Evolutionary conservation across 352 stramenopile species (phyloP), one percentile per base, ranked within the genome.

Genomic region (Elongisporangium senticosum): DNA sequence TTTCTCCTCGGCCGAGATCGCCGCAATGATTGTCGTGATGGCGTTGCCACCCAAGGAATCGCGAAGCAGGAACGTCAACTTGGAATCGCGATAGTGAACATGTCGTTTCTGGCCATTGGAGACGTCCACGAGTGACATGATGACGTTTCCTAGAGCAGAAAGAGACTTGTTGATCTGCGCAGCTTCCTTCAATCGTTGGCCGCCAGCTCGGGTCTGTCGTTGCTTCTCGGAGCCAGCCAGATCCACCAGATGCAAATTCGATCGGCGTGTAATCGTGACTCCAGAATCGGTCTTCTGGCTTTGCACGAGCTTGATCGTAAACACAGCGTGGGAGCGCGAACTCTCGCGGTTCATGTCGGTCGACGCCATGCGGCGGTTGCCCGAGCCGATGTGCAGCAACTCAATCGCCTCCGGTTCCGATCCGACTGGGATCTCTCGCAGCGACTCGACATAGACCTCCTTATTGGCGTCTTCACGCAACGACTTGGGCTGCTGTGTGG

Each of bases 261-360:
- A 93, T n/a, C 79, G 72, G 7, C 83, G 72, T 1, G 77, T 94
- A 49, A 89, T 71, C 20, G 80, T 63, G 15, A 86, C 68, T 19
- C 83, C 84, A 28, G 68, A 62, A 3, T 73, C 68, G 13, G 83
- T 88, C 23, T 84, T 74, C 51, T 92, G 67, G 3, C 74, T 86
- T 21, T 90, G 87, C 60, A 98, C 83, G 47, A 99, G 57, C 52
- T 94, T 89, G 20, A 99, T 77, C 14, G 96, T 98, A 63, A 99
- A 99, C 21, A 99, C 96, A 6, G 96, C 96, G 67, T 99, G 97
- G 0, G 93, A 98, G 13, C 97, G 81, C 59, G 92, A 98, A 43
- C 88, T 98, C 62, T 96, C 95, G 22, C 86, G 72, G 73, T 99
- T 99, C 97, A 99, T 99, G 33, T 98, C 79, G 0, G 97, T 99